Percentiles rank a stretch among this genome's conserved stretches.
Evolutionary conservation across 2,329 filamentous ascomycete genomes (phyloP).

Genomic region (Huntiella bhutanensis): DNA sequence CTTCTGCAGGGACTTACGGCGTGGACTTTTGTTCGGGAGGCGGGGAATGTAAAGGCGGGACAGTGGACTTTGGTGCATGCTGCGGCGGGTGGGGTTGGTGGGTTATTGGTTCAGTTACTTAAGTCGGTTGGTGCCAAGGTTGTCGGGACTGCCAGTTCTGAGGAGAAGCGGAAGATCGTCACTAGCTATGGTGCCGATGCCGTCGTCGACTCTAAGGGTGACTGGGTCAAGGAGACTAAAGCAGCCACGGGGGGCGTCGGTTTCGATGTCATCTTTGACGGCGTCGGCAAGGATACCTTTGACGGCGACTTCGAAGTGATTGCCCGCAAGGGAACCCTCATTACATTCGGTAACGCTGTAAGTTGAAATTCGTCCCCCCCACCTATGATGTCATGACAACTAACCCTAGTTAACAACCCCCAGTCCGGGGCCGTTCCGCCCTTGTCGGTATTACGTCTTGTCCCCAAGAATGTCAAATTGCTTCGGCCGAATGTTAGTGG

Average conservation of each 20-base stretch:
- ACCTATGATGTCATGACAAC: conserved; percentile 3
- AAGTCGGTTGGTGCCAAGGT: conserved; percentile 52
- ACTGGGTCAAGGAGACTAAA: conserved; percentile 38
- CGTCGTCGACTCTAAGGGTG: conserved; percentile 30
- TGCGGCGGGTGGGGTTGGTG: conserved; percentile 64
- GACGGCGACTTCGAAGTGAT: conserved; percentile 57
- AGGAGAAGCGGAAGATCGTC: conserved; percentile 54
- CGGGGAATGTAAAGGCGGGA: conserved; percentile 53
- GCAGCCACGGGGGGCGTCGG: conserved; percentile 56
- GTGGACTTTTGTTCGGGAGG: conserved; percentile 58
- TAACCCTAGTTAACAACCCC: not conserved
- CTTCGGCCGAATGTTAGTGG: conserved; percentile 54
- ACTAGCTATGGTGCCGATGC: conserved; percentile 51
- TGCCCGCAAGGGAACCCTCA: conserved; percentile 56
- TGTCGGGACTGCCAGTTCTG: conserved; percentile 60
- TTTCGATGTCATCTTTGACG: conserved; percentile 64
- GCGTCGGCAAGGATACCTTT: conserved; percentile 71
- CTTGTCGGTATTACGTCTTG: conserved; percentile 34
- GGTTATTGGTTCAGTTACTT: conserved; percentile 58
- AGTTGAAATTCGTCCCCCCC: conserved; percentile 18
- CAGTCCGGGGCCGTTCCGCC: conserved; percentile 57
- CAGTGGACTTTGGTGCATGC: conserved; percentile 76
- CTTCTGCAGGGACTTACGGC: conserved; percentile 74
- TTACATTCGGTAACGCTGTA: conserved; percentile 64
- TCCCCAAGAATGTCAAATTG: conserved; percentile 58